These are phyloP conservation scores for Corinectria fuckeliana DNA, from an alignment of 2,329 filamentous ascomycete species.

Conservation along the genomic window DNA sequence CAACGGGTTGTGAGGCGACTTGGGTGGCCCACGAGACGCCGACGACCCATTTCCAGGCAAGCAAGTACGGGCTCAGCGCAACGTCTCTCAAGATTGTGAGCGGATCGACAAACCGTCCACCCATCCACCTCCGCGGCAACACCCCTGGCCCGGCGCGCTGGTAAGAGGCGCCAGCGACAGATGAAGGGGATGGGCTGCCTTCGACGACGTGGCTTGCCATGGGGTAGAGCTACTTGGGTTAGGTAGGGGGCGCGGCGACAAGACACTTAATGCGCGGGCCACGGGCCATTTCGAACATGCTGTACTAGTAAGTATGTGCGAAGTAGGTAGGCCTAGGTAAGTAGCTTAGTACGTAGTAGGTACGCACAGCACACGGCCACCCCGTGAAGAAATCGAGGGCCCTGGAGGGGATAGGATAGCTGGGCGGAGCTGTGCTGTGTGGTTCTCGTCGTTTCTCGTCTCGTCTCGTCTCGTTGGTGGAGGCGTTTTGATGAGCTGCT, in stretches of 20 bases:
- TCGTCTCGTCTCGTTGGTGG: conserved; percentile 18
- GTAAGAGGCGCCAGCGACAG: conserved; percentile 30
- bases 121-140: conserved; percentile 26
- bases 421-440: no score
- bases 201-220: conserved; percentile 37
- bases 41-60: conserved; percentile 20
- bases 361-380: no score
- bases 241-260: conserved; percentile 25
- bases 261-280: conserved; percentile 22
- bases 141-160: conserved; percentile 37
- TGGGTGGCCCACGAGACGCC: conserved; percentile 32
- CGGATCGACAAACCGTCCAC: conserved; percentile 35
- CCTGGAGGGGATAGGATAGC: conserved; percentile 15
- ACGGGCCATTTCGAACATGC: conserved; percentile 25
- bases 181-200: conserved; percentile 33
- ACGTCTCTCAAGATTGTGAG: conserved; percentile 33
- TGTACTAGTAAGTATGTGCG: no score
- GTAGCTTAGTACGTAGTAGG: no score
- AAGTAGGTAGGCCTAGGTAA: no score
- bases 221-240: conserved; percentile 27
- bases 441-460: no score
- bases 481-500: conserved; percentile 14
- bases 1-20: conserved; percentile 27
- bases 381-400: conserved; percentile 26
- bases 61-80: conserved; percentile 27